These are phyloP conservation scores for Xylaria longipes DNA, from an alignment of 495 filamentous ascomycete genomes.

Conservation along the genomic window DNA sequence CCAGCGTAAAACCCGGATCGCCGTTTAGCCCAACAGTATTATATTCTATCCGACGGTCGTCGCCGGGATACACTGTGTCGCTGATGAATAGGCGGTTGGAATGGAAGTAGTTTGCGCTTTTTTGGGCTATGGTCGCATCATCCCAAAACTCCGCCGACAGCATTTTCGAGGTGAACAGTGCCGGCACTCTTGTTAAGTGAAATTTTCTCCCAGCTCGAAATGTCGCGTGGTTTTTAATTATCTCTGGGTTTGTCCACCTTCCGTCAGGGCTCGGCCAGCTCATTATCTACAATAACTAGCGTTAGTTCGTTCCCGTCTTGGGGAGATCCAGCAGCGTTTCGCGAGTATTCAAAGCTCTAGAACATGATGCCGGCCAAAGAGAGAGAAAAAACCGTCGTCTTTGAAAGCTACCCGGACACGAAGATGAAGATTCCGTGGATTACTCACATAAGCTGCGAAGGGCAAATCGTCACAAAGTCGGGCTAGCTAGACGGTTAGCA, in stretches of 20 bases:
- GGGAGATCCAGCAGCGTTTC: neutral
- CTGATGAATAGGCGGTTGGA: neutral
- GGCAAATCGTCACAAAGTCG: neutral
- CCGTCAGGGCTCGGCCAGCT: neutral
- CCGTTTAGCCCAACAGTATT: neutral
- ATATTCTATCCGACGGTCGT: neutral
- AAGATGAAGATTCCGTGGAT: neutral
- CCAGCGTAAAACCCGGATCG: neutral
- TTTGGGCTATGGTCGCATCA: neutral
- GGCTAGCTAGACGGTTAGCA: neutral
- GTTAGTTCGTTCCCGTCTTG: neutral
- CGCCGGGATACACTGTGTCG: neutral
- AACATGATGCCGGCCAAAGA: neutral
- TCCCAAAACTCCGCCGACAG: conserved; percentile 11
- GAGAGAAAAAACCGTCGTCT: neutral
- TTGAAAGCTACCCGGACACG: neutral
- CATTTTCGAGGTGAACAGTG: neutral
- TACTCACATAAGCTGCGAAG: conserved; percentile 4
- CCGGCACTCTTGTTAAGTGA: neutral
- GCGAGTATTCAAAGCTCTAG: neutral
- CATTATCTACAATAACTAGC: neutral
- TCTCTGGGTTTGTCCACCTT: neutral
- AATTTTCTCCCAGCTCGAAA: neutral
- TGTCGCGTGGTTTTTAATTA: neutral
- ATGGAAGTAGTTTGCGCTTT: conserved; percentile 16